Evolutionary conservation across 78 protist species (phyloP).

Genomic region (Pigoraptor vietnamica): DNA sequence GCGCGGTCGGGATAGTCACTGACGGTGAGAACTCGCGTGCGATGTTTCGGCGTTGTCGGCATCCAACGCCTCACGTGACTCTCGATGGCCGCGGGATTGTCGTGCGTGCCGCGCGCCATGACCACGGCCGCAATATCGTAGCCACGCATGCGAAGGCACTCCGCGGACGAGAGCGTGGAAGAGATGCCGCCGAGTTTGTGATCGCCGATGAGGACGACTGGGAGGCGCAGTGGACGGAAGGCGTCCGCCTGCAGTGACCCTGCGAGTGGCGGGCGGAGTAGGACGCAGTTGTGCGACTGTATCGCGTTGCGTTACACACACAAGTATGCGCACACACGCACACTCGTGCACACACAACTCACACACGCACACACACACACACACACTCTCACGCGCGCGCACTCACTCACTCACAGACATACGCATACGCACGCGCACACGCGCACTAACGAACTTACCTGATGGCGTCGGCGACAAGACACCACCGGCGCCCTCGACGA

Average conservation of each 20-base stretch:
- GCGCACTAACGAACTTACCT: too few relatives aligned
- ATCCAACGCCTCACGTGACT: neutral
- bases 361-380: too few relatives aligned
- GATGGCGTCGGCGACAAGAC: too few relatives aligned
- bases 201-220: conserved; percentile 54
- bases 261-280: neutral
- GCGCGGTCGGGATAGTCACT: neutral
- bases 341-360: too few relatives aligned
- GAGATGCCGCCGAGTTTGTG: conserved; percentile 58
- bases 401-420: neutral
- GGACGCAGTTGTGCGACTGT: conserved; percentile 1
- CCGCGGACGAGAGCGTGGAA: conserved; percentile 28
- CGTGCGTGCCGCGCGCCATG: neutral
- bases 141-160: conserved; percentile 24
- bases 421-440: too few relatives aligned
- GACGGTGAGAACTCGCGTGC: neutral
- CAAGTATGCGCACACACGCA: neutral
- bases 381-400: too few relatives aligned
- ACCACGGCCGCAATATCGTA: neutral
- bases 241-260: conserved; percentile 40
- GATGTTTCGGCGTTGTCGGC: neutral
- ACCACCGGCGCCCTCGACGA: too few relatives aligned
- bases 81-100: conserved; percentile 6
- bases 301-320: neutral
- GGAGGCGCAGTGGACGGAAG: conserved; percentile 23